Evolutionary conservation across 208 protist genomes (phyloP).

Genomic region (Trypanosoma avium): DNA sequence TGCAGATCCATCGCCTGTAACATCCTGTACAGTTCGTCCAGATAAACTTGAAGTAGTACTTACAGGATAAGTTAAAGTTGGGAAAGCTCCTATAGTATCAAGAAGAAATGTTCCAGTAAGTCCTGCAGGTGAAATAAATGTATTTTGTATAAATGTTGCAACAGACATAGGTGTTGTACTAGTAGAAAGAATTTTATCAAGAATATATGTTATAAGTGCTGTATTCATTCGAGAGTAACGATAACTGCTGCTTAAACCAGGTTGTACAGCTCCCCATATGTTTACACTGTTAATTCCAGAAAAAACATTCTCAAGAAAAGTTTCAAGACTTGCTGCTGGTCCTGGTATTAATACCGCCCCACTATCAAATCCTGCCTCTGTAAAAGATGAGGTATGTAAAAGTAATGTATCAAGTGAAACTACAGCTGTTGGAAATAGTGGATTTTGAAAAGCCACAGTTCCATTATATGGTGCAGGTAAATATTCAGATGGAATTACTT

Average conservation of each 20-base stretch:
- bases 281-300: background rate
- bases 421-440: constrained; percentile 20
- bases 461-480: constrained; percentile 31
- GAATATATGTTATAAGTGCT: constrained; percentile 54
- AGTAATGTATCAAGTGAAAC: constrained; percentile 67
- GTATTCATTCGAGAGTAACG: constrained; percentile 52
- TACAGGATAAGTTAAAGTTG: constrained; percentile 30
- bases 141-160: constrained; percentile 41
- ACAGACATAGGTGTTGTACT: constrained; percentile 24
- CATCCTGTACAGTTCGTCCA: constrained; percentile 30
- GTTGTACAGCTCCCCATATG: constrained; percentile 11
- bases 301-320: constrained; percentile 46
- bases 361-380: constrained; percentile 30
- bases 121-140: constrained; percentile 39
- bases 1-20: constrained; percentile 18
- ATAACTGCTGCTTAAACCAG: constrained; percentile 31
- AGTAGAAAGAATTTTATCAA: constrained; percentile 36
- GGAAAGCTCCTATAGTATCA: constrained; percentile 19
- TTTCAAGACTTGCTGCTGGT: constrained; percentile 16
- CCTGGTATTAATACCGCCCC: constrained; percentile 13
- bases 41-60: background rate
- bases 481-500: constrained; percentile 41
- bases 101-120: constrained; percentile 54
- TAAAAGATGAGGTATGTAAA: constrained; percentile 58
- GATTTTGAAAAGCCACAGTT: constrained; percentile 23